Evolutionary conservation across 2,329 filamentous ascomycete species (phyloP).

Genomic region (Hortaea werneckii): DNA sequence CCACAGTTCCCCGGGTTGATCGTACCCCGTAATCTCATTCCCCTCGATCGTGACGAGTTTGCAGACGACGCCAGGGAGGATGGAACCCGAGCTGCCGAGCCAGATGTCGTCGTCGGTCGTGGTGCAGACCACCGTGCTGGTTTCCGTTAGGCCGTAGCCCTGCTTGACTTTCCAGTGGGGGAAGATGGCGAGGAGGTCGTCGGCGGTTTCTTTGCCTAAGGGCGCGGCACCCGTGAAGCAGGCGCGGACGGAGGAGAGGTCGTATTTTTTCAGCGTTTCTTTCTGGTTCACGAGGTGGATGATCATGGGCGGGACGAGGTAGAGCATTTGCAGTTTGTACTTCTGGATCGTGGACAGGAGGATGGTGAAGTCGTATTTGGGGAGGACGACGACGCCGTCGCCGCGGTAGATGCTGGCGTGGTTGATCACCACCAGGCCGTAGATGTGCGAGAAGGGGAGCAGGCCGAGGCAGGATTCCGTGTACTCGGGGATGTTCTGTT

Average conservation of each 20-base stretch:
- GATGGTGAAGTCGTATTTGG: slow-evolving; percentile 62
- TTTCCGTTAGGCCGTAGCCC: slow-evolving; percentile 70
- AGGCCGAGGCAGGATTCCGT: slow-evolving; percentile 50
- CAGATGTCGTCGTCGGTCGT: slow-evolving; percentile 54
- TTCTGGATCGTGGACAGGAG: slow-evolving; percentile 56
- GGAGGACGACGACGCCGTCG: slow-evolving; percentile 62
- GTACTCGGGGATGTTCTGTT: slow-evolving; percentile 24
- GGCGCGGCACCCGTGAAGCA: slow-evolving; percentile 72
- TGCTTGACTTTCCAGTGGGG: slow-evolving; percentile 52
- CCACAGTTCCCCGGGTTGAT: slow-evolving; percentile 70
- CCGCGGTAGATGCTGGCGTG: slow-evolving; percentile 68
- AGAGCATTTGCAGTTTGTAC: slow-evolving; percentile 58
- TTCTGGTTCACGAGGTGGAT: slow-evolving; percentile 62
- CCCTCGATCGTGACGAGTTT: slow-evolving; percentile 61
- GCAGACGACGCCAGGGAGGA: slow-evolving; percentile 55
- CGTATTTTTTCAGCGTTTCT: slow-evolving; percentile 52
- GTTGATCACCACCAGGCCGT: slow-evolving; percentile 44
- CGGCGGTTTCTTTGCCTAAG: slow-evolving; percentile 48
- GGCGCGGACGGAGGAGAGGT: slow-evolving; percentile 55
- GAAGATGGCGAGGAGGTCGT: slow-evolving; percentile 51
- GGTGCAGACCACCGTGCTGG: slow-evolving; percentile 56
- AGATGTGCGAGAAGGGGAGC: slow-evolving; percentile 48
- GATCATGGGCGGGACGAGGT: slow-evolving; percentile 71
- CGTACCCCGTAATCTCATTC: slow-evolving; percentile 57
- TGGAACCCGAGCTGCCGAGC: slow-evolving; percentile 60